Base-by-base conservation (phyloP, 805 yeast genomes). In the Cyberlindnera japonica region DNA sequence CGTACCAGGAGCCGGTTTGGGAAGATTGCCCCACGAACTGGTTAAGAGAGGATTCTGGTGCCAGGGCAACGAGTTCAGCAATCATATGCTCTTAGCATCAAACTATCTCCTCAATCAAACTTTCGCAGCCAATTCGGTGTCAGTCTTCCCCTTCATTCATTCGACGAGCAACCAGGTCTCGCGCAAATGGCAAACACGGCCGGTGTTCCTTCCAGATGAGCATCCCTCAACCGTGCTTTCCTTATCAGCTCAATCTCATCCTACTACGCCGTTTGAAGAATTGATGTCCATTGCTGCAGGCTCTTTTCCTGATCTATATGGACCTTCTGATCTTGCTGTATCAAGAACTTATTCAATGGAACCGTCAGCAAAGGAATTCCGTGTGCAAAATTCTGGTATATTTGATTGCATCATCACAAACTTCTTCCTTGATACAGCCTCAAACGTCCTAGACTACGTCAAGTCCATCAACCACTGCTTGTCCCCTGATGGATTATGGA, bases 251-350 rank as follows among this genome's bases (percentile, higher is more conserved):
- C 9, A 61, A 1, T 46, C 58, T 11, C 51, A 68, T 35, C 76
- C 77, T 0, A 39, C 48, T 0, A 65, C 75, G 2, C 69, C 70
- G 0, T 69, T 69, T 25, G 65, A 56, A 12, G 78, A 77, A 6
- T 57, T 77, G 33, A 76, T 84, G 83, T 75, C 85, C 0, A 81
- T 83, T 73, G 72, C 79, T 1, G 79, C 88, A 0, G 93, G 93
- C 0, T 79, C 85, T 0, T 84, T 84, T 55, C 69, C 71, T 4
- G 89, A 82, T 45, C 61, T 82, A 14, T 81, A 80, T 55, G 85
- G 86, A 0, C 79, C 81, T 3, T 42, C 52, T 6, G 48, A 44
- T 25, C 22, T 54, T 3, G 41, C 50, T 3, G 17, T 25, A 1
- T 51, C 56, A 3, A 40, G 44, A 2, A 45, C 43, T 22, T 50